Conservation (phyloP, 1,284 basidiomycete species). For the Jaminaea rosea region DNA sequence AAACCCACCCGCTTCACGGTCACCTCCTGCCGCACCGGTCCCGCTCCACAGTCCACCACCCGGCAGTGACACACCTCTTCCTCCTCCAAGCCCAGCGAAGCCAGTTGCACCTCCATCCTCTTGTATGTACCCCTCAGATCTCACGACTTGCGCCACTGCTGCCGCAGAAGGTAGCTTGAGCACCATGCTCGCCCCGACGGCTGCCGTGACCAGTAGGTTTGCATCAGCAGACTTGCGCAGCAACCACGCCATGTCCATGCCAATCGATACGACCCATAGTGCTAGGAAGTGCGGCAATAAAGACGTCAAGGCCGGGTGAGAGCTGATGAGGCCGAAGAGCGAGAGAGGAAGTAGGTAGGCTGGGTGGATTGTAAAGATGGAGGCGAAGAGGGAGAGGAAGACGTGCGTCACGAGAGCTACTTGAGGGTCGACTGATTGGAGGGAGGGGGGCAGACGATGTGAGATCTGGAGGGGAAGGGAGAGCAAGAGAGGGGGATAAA, state of each 20-base stretch:
- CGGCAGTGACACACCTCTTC: too few relatives aligned
- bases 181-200: not conserved
- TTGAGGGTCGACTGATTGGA: not conserved
- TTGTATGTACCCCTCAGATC: not conserved
- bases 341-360: not conserved
- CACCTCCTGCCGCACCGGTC: too few relatives aligned
- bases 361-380: not conserved
- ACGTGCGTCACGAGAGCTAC: not conserved
- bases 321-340: not conserved
- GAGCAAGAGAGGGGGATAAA: not conserved
- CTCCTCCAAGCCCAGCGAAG: too few relatives aligned
- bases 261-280: not conserved
- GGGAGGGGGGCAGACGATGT: not conserved
- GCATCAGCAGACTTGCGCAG: not conserved
- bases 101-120: too few relatives aligned
- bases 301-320: not conserved
- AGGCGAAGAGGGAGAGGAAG: not conserved
- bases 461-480: not conserved
- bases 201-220: not conserved
- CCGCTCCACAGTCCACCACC: too few relatives aligned
- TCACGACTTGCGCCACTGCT: not conserved
- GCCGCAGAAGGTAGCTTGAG: not conserved
- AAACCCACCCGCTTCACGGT: too few relatives aligned
- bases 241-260: not conserved
- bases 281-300: not conserved